Evolutionary conservation across 805 yeast genomes (phyloP).

Genomic region (Ogataea angusta): DNA sequence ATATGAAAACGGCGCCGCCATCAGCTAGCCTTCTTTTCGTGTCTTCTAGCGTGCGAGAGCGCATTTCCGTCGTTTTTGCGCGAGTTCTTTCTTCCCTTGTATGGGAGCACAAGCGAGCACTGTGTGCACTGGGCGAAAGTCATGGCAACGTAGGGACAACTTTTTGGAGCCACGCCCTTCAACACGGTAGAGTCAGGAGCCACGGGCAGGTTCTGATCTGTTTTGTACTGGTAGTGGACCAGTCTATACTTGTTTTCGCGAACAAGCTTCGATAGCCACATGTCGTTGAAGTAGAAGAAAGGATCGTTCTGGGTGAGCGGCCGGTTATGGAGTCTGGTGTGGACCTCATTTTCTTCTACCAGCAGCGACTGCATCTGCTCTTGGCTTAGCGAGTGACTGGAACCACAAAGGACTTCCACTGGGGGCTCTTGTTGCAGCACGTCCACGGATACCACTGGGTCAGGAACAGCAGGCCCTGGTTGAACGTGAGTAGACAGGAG

Average conservation of each 20-base stretch:
- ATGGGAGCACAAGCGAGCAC: constrained; percentile 5
- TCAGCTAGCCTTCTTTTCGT: neutral
- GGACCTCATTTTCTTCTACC: constrained; percentile 5
- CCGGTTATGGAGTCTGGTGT: neutral
- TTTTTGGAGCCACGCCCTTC: neutral
- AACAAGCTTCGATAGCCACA: constrained; percentile 11
- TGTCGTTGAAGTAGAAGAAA: constrained; percentile 9
- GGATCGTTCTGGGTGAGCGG: constrained; percentile 1
- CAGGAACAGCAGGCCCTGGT: neutral
- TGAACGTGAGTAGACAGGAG: neutral
- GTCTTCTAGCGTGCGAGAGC: constrained; percentile 5
- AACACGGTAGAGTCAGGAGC: neutral
- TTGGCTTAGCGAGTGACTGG: neutral
- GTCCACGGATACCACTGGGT: neutral
- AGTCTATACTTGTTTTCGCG: constrained; percentile 5
- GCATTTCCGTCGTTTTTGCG: constrained; percentile 12
- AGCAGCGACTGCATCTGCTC: constrained; percentile 1
- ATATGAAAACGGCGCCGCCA: no score
- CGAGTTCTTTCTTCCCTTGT: constrained; percentile 7
- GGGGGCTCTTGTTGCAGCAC: neutral
- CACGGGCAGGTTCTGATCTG: neutral
- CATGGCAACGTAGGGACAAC: constrained; percentile 7
- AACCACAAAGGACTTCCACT: no score
- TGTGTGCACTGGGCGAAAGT: constrained; percentile 10
- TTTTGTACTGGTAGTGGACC: constrained; percentile 6